Evolutionary conservation across 108 stramenopile genomes (phyloP).

Genomic region (Pseudonitzschia multiseries): DNA sequence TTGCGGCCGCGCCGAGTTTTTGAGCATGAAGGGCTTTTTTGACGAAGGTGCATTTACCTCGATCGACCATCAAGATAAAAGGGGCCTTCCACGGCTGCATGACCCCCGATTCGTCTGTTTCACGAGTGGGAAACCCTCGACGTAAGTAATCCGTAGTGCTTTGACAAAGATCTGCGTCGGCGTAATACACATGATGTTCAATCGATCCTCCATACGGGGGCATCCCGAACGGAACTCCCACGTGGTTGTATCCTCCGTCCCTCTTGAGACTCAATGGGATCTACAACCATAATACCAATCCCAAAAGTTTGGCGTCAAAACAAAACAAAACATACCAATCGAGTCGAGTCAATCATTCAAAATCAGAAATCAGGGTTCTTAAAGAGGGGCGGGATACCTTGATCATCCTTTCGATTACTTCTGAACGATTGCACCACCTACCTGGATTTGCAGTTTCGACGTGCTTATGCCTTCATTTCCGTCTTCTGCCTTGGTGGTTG

Average conservation of each 20-base stretch:
- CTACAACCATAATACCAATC: background rate
- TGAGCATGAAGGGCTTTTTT: constrained; percentile 88
- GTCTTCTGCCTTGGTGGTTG: background rate
- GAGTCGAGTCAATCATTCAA: background rate
- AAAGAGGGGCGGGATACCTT: too few species aligned
- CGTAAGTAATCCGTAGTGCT: constrained; percentile 47
- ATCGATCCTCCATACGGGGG: constrained; percentile 91
- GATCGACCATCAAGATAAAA: constrained; percentile 92
- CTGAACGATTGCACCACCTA: too few species aligned
- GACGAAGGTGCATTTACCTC: constrained; percentile 93
- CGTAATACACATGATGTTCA: constrained; percentile 82
- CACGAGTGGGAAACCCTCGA: constrained; percentile 59
- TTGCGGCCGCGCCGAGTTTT: constrained; percentile 85
- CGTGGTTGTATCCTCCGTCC: constrained; percentile 83
- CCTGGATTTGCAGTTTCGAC: constrained; percentile 6
- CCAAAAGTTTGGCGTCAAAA: background rate
- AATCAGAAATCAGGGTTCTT: too few species aligned
- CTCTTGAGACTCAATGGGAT: background rate
- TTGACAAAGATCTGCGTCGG: constrained; percentile 73
- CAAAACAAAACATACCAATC: background rate
- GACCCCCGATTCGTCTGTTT: constrained; percentile 34
- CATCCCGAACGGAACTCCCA: constrained; percentile 91
- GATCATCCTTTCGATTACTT: too few species aligned
- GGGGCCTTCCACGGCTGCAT: constrained; percentile 72
- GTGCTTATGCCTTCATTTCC: background rate